Base-by-base conservation (phyloP, 1,284 basidiomycete genomes). In the Ceratobasidium sp. region DNA sequence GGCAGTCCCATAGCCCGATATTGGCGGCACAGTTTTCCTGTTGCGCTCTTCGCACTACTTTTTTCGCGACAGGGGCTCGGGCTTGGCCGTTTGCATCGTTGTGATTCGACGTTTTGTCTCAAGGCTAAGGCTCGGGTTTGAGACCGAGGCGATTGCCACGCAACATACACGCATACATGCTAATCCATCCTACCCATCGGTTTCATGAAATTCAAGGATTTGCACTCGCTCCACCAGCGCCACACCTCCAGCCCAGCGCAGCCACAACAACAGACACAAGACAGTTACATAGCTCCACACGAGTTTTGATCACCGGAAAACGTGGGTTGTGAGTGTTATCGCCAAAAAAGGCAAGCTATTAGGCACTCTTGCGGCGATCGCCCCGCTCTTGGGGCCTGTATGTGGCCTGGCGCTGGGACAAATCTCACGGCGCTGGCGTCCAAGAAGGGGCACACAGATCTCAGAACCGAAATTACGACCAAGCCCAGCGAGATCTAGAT, bases 261-360 rank as follows among this genome's bases (percentile, higher is more conserved):
- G 52, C 52, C 52, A 53, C 43, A 18, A 45, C 36, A 39, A 30
- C 52, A n/a, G 28, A 41, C 5, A 43, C 34, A 43, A 18, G 34
- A 58, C 16, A 58, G 26, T 45, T 12, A 57, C n/a, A 28, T 34
- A 4, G 39, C 28, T 12, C n/a, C n/a, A n/a, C n/a, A n/a, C n/a
- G n/a, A n/a, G n/a, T 12, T 57, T 69, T 69, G 53, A 58, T 57
- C 32, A 23, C 65, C 65, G 65, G 53, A 57, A 32, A 58, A 57
- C 52, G 65, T 67, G 64, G 64, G 26, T 6, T 6, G 57, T 6
- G 36, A 4, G 32, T 21, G 41, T 32, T 21, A n/a, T 14, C 8
- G 6, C 34, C 36, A 58, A 34, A 58, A 58, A 2, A 8, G 57
- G 34, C 18, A 39, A 41, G 14, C 10, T 21, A 39, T 12, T n/a